Base-by-base conservation (phyloP, 2,329 filamentous ascomycete species). In the Phoma herbarum region DNA sequence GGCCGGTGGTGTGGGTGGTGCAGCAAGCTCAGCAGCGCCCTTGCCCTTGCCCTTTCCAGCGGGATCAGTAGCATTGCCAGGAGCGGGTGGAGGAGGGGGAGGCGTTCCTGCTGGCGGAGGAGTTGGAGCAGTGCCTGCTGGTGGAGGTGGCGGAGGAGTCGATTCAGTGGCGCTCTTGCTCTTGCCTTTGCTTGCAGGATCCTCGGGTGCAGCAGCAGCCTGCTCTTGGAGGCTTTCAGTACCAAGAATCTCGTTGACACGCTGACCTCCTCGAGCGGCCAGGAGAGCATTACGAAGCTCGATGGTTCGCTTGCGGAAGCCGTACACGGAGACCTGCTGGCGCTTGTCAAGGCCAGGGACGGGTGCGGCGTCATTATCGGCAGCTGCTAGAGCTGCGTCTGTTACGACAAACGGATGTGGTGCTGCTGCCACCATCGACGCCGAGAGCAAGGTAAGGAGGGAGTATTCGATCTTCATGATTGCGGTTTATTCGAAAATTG, bases 381-480 rank as follows among this genome's bases (percentile, higher is more conserved):
- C 60, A 35, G 68, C 63, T 18, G 73, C 65, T 7, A 68, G 18
- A 39, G 35, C 66, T 45, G 66, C 63, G 44, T 71, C 71, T 43
- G 67, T 68, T 51, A 70, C 71, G 14, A 70, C 65, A 39, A 70
- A 75, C 14, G 73, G 68, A 25, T 69, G 64, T 26, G 74, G 74
- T 43, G 66, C 72, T 45, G 70, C 71, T 60, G 66, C 67, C 35
- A 76, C 74, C 39, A 76, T 57, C n/a, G 69, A 68, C 20, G 69
- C 64, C 23, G 74, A 75, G 63, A 76, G 65, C 63, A 77, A 63
- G 26, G 75, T 69, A 52, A 76, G 64, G 61, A 77, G 67, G 43
- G 74, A 62, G 50, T 69, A 67, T 31, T 67, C 63, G 47, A 64
- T 68, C 73, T 72, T 77, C 75, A 77, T 77, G 58, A 44, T 74